Percentiles rank a stretch among this genome's conserved stretches.
Evolutionary conservation across 768 basidiomycete genomes (phyloP).

Genomic region (Serendipita sp.): DNA sequence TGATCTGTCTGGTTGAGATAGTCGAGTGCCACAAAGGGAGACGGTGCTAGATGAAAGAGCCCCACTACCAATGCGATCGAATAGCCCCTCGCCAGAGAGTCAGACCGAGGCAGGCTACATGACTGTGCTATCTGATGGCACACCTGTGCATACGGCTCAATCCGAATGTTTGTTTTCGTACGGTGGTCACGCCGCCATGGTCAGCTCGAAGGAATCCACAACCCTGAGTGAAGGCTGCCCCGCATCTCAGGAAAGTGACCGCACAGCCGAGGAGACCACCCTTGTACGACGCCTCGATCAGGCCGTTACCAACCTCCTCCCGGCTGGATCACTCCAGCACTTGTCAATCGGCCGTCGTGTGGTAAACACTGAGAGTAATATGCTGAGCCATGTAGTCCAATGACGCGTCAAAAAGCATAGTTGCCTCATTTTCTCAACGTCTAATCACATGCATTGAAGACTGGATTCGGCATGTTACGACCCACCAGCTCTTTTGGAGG

Average conservation of each 20-base stretch:
- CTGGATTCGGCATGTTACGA: too few relatives aligned
- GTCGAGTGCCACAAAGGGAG: neutral
- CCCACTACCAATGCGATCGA: neutral
- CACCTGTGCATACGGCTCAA: conserved; percentile 1
- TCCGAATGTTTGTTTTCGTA: neutral
- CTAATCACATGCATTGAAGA: too few relatives aligned
- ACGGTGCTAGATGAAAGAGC: neutral
- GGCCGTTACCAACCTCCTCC: too few relatives aligned
- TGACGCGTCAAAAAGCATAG: too few relatives aligned
- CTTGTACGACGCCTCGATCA: too few relatives aligned
- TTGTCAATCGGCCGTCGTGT: too few relatives aligned
- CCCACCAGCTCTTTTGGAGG: neutral
- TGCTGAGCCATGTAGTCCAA: too few relatives aligned
- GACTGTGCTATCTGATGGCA: neutral
- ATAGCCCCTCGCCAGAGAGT: neutral
- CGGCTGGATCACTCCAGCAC: too few relatives aligned
- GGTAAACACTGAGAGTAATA: too few relatives aligned
- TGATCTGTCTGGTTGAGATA: neutral
- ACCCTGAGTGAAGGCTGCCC: neutral
- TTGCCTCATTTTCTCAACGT: too few relatives aligned
- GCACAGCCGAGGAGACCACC: neutral
- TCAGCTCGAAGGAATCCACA: neutral
- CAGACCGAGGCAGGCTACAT: neutral
- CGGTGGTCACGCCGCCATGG: conserved; percentile 2
- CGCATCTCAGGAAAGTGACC: neutral